Base-by-base conservation (phyloP, 345 rosid genomes). In the Brassica rapa region DNA sequence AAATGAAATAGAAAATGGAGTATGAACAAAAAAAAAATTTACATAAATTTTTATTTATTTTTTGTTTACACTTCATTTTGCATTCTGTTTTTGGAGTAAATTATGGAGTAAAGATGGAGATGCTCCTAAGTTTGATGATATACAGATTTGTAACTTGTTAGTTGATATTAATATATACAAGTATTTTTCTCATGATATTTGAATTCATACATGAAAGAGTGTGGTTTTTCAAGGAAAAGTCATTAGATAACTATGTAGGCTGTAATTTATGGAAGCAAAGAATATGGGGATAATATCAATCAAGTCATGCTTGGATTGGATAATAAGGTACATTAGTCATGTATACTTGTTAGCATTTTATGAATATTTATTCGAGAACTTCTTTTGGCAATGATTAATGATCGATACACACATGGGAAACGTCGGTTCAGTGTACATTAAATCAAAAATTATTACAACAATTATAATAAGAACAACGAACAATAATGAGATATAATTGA, bases 401-500 rank as follows among this genome's bases (percentile, higher is more conserved):
- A 69, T 61, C 39, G 39, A 39, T 39, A 62, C 15, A 60, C 79
- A 68, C 81, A 57, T 77, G 81, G 12, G 72, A 71, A 19, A 65
- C 61, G 76, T 65, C 46, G 67, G 25, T 46, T 73, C 8, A 35
- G n/a, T 32, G 73, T 66, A 59, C 49, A 32, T 4, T 43, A 72
- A 59, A 66, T 10, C 23, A 32, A 35, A 32, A 66, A 68, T 72
- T 6, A 79, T 79, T 15, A 43, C 51, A 67, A 66, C 43, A 72
- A 60, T 79, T 66, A 72, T 12, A 27, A 57, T 60, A 72, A 43
- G 43, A 67, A 60, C 14, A 69, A 46, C 1, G 64, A 68, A 61
- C 73, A 61, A 73, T 79, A 61, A 73, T 79, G 70, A 23, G 55
- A 65, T 30, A 73, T 61, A 61, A 73, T 73, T 68, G 56, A 24